Base-by-base conservation (phyloP, 2,329 filamentous ascomycete genomes). In the Aureobasidium mangrovei region DNA sequence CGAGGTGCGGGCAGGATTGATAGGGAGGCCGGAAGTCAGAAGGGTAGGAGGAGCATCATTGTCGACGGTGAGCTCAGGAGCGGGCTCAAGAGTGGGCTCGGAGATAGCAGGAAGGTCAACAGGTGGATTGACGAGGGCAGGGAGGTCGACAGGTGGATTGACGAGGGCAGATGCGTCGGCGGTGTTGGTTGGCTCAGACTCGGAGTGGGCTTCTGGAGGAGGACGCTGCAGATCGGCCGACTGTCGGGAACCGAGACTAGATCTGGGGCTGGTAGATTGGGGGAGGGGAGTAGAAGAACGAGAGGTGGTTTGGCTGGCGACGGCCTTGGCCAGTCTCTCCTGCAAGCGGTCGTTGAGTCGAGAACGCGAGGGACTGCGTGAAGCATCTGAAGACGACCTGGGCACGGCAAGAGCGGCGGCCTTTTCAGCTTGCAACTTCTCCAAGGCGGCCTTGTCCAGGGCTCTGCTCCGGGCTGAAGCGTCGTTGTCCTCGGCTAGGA, bases 281-380 rank as follows among this genome's bases (percentile, higher is more conserved):
- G 76, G 45, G 31, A 56, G 40, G 6, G 48, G 45, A 24, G 57
- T 55, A n/a, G 48, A 46, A 18, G 57, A 52, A 7, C 52, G 52
- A 40, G 52, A 54, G 10, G 52, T 27, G 8, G 42, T 41, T 58
- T 72, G 69, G 54, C 70, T 72, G 3, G 85, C 88, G 63, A 96
- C 82, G 31, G 91, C 93, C 65, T 88, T 88, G 31, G 91, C 91
- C 57, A 98, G 77, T 58, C 90, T 81, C 67, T 95, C 91, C 66
- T 96, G 91, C 41, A 98, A 75, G 51, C 90, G 82, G 62, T 94
- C 90, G 70, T 89, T 93, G 57, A 80, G 74, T 60, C 82, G 79
- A 58, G 77, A 81, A 40, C 79, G 81, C 4, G 85, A 85, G 26
- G 84, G 78, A 60, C 76, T 81, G 64, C 85, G 79, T 48, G 85